phyloP scores from a whole-genome alignment of 345 rosid genomes.

The Rhodamnia argentea region DNA sequence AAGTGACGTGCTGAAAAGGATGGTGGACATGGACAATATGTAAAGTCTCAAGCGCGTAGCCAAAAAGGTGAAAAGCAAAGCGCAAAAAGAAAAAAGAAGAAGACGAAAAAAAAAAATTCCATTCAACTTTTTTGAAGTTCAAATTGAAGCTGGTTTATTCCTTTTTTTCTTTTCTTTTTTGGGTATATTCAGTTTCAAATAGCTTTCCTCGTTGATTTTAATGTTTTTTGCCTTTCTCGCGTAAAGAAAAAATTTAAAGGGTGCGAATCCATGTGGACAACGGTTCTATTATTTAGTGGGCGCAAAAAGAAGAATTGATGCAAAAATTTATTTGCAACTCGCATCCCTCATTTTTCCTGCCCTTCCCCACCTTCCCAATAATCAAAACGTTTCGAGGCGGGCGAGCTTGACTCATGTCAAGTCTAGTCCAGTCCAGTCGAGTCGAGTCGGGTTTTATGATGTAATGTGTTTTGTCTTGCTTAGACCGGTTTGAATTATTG shows the following conservation, averaged over 20 bases:
- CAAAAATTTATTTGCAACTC: too few species aligned
- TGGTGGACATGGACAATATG: neutral
- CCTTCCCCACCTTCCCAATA: neutral
- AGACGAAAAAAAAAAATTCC: neutral
- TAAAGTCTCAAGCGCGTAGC: neutral
- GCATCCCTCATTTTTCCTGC: neutral
- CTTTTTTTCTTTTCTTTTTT: neutral
- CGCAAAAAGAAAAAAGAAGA: neutral
- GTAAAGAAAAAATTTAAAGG: neutral
- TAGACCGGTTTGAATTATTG: neutral
- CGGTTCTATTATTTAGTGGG: neutral
- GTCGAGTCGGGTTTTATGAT: neutral
- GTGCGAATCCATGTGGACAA: neutral
- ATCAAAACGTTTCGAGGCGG: neutral
- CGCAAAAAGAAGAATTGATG: neutral
- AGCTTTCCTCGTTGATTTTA: neutral
- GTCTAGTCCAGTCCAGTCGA: neutral
- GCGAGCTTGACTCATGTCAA: neutral
- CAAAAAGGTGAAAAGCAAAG: neutral
- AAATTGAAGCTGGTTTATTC: too few species aligned
- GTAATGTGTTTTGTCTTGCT: neutral
- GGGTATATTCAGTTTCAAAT: neutral
- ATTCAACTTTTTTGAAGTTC: neutral
- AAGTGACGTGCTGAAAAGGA: neutral
- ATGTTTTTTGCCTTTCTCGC: neutral